Conservation (phyloP, 345 rosid genomes). For the Gossypium anomalum region DNA sequence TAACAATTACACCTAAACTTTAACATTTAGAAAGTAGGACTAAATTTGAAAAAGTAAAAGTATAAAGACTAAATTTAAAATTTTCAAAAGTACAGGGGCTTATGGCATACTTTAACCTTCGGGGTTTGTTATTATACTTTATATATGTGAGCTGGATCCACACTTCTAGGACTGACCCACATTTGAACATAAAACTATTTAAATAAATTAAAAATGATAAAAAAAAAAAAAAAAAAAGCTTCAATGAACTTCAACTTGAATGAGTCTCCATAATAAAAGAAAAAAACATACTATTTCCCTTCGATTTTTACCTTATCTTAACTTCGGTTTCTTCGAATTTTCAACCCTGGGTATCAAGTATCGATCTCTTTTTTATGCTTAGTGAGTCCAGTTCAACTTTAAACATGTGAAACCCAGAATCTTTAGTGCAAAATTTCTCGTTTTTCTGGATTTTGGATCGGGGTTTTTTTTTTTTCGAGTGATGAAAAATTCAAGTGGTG, state of each 20-base stretch:
- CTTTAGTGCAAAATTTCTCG: slow-evolving; percentile 16
- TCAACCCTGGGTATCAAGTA: slow-evolving; percentile 18
- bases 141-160: slow-evolving; percentile 78
- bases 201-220: slow-evolving; percentile 1
- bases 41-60: not conserved
- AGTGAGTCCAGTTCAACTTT: slow-evolving; percentile 14
- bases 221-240: slow-evolving; percentile 7
- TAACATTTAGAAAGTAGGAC: no score
- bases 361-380: not conserved
- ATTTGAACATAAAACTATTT: slow-evolving; percentile 24
- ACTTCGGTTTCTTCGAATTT: slow-evolving; percentile 30
- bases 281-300: slow-evolving; percentile 14
- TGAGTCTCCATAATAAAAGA: slow-evolving; percentile 32
- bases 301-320: slow-evolving; percentile 24
- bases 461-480: slow-evolving; percentile 23
- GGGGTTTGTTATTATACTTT: slow-evolving; percentile 32
- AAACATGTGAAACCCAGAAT: slow-evolving; percentile 25
- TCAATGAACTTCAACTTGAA: slow-evolving; percentile 36
- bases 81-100: slow-evolving; percentile 9
- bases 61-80: not conserved
- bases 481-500: slow-evolving; percentile 59
- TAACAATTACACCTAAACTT: no score
- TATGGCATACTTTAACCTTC: slow-evolving; percentile 15
- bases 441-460: slow-evolving; percentile 16
- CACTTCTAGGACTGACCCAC: slow-evolving; percentile 56